Percentiles rank a stretch among this genome's conserved stretches.
phyloP scores from a whole-genome alignment of 2,329 filamentous ascomycete genomes.

The Tolypocladium endophyticum region DNA sequence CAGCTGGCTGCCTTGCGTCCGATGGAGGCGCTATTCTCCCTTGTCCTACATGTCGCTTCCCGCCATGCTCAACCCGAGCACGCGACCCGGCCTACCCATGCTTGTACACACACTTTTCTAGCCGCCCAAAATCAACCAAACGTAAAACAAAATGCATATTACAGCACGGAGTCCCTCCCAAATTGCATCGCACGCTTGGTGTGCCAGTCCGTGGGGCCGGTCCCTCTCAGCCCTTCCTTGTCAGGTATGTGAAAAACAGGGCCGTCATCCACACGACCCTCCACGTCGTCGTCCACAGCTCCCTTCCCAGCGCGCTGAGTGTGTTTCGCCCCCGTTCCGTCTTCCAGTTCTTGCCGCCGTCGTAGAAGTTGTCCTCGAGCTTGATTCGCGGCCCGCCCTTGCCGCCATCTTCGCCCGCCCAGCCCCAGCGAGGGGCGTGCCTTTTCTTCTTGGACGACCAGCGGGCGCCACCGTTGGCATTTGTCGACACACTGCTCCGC shows the following conservation, averaged over 20 bases:
- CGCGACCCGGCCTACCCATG: neutral
- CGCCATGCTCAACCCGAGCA: neutral
- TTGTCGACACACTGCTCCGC: conserved; percentile 10
- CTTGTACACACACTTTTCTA: neutral
- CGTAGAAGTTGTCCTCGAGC: conserved; percentile 39
- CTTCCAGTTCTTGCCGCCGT: conserved; percentile 25
- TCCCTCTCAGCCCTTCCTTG: conserved; percentile 43
- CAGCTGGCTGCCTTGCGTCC: neutral
- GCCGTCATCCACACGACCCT: conserved; percentile 54
- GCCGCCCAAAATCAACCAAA: neutral
- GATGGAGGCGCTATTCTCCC: neutral
- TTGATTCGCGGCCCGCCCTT: conserved; percentile 38
- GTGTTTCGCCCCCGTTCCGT: conserved; percentile 16
- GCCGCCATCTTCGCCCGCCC: conserved; percentile 28
- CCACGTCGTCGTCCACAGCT: conserved; percentile 52
- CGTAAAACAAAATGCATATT: neutral
- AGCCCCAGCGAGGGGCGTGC: conserved; percentile 26
- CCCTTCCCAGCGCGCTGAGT: conserved; percentile 39
- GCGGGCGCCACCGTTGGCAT: conserved; percentile 11
- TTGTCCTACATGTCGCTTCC: neutral
- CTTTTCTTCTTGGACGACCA: conserved; percentile 16
- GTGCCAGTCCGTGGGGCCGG: neutral
- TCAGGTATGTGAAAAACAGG: conserved; percentile 55
- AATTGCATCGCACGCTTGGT: neutral
- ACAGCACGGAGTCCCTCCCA: neutral